Evolutionary conservation across 2,329 filamentous ascomycete genomes (phyloP).

Genomic region (Aspergillus latus): DNA sequence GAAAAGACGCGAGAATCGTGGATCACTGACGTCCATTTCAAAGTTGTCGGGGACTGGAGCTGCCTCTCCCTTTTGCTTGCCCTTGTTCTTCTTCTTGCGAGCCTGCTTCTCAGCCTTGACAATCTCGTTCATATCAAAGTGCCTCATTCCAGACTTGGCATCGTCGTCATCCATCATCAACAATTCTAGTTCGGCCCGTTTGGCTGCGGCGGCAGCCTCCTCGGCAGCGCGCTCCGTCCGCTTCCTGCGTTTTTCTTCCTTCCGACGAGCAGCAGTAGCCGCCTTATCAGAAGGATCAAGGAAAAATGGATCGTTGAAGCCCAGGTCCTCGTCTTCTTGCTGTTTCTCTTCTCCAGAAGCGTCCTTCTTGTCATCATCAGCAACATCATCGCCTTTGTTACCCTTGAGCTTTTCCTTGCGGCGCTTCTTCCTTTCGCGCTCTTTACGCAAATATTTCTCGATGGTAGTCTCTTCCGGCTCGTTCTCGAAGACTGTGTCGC

Average conservation of each 20-base stretch:
- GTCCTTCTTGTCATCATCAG: slow-evolving; percentile 37
- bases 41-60: slow-evolving; percentile 63
- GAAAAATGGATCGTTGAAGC: slow-evolving; percentile 97
- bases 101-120: slow-evolving; percentile 75
- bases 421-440: slow-evolving; percentile 82
- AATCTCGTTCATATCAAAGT: slow-evolving; percentile 96
- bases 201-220: slow-evolving; percentile 63
- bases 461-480: slow-evolving; percentile 82
- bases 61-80: slow-evolving; percentile 51
- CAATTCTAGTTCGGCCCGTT: slow-evolving; percentile 78
- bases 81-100: slow-evolving; percentile 56
- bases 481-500: slow-evolving; percentile 64
- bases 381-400: slow-evolving; percentile 55
- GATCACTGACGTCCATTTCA: slow-evolving; percentile 75
- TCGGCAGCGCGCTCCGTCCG: slow-evolving; percentile 70
- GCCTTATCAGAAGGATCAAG: slow-evolving; percentile 61
- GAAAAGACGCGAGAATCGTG: slow-evolving; percentile 81
- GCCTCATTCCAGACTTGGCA: slow-evolving; percentile 58
- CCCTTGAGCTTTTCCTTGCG: slow-evolving; percentile 73
- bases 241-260: slow-evolving; percentile 76
- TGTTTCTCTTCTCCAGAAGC: slow-evolving; percentile 24
- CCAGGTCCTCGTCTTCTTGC: slow-evolving; percentile 63
- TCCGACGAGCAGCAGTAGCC: slow-evolving; percentile 62
- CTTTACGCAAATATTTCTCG: slow-evolving; percentile 89
- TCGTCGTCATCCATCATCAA: slow-evolving; percentile 72